phyloP scores from a whole-genome alignment of 2,329 filamentous ascomycete genomes.

The Pleurostoma richardsiae region DNA sequence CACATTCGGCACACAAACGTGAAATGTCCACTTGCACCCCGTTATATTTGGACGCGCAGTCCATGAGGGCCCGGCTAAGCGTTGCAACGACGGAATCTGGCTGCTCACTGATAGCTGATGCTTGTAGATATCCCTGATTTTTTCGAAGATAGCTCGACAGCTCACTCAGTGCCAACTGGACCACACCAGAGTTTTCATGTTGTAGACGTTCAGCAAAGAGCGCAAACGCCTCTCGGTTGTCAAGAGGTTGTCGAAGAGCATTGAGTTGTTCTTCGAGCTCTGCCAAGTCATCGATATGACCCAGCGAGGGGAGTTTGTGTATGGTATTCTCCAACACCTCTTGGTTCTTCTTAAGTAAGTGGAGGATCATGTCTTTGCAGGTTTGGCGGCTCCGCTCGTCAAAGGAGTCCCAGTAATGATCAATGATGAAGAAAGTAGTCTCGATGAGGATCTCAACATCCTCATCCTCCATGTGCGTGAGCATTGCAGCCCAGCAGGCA shows the following conservation, averaged over 20 bases:
- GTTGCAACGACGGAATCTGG: conserved; percentile 69
- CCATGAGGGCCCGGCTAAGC: conserved; percentile 73
- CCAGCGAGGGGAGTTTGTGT: conserved; percentile 72
- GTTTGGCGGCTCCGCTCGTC: conserved; percentile 52
- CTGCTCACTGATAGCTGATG: conserved; percentile 76
- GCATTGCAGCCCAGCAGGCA: conserved; percentile 76
- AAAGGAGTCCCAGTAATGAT: conserved; percentile 71
- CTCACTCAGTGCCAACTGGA: conserved; percentile 75
- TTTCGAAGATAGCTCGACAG: conserved; percentile 66
- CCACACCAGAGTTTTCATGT: conserved; percentile 83
- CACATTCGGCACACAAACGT: conserved; percentile 69
- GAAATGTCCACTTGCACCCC: conserved; percentile 62
- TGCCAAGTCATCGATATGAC: conserved; percentile 62
- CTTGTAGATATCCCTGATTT: conserved; percentile 75
- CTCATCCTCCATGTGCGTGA: conserved; percentile 68
- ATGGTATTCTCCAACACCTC: conserved; percentile 60
- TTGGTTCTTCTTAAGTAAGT: conserved; percentile 60
- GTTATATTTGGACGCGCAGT: conserved; percentile 79
- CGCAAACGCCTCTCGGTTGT: conserved; percentile 60
- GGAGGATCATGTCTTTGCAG: conserved; percentile 58
- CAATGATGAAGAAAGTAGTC: conserved; percentile 83
- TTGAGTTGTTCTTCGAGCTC: conserved; percentile 63
- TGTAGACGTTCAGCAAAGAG: conserved; percentile 69
- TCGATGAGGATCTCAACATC: conserved; percentile 79
- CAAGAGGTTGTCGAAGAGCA: conserved; percentile 59